Conservation (phyloP, 768 basidiomycete species). For the Amanita thiersii region DNA sequence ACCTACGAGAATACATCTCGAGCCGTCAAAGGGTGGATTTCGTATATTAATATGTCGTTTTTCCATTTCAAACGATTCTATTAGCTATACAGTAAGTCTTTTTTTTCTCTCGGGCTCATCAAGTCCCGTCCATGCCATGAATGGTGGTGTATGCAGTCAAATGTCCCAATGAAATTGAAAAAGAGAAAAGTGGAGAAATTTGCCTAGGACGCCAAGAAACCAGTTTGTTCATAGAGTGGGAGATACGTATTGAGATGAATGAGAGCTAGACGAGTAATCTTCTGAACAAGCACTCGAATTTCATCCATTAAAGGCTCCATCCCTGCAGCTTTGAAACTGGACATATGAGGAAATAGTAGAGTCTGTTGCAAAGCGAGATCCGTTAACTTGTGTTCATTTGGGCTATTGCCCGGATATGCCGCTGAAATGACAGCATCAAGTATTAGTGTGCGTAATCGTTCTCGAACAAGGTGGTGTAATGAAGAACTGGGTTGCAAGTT, state of each 20-base stretch:
- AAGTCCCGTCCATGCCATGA: no score
- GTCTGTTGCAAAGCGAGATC: slow-evolving; percentile 15
- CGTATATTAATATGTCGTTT: no score
- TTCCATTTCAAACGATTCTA: no score
- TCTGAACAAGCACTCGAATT: slow-evolving; percentile 58
- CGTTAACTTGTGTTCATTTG: slow-evolving; percentile 20
- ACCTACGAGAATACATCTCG: no score
- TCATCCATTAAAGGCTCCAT: slow-evolving; percentile 70
- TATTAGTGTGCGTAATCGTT: slow-evolving; percentile 55
- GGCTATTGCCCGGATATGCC: slow-evolving; percentile 40
- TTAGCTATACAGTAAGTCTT: no score
- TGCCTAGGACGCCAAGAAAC: slow-evolving; percentile 25
- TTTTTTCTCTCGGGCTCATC: no score
- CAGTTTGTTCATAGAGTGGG: slow-evolving; percentile 67
- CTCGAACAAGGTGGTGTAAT: slow-evolving; percentile 51
- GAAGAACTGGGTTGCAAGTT: slow-evolving; percentile 56
- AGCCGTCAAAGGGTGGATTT: no score
- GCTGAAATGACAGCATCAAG: slow-evolving; percentile 50
- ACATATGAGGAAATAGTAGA: not conserved
- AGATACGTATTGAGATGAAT: slow-evolving; percentile 74
- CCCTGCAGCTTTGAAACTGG: slow-evolving; percentile 30
- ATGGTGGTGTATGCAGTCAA: no score
- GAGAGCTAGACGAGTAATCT: slow-evolving; percentile 61
- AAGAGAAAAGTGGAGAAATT: no score
- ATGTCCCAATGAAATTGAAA: no score